Evolutionary conservation across 306 rosid species (phyloP).

Genomic region (Gastrolobium villosum): DNA sequence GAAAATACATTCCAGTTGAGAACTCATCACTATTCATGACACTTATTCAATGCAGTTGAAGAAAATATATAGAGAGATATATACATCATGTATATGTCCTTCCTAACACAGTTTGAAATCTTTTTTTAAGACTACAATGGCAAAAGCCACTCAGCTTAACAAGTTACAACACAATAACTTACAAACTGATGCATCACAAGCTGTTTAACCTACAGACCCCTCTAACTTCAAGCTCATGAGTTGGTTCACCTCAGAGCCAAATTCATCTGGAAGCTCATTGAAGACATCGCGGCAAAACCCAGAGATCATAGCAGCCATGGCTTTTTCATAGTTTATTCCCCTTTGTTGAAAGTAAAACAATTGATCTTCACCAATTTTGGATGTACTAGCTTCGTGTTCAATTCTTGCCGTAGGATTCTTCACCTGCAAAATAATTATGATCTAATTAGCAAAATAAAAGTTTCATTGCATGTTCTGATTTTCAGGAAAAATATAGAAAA

Average conservation of each 20-base stretch:
- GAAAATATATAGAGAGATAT: slow-evolving; percentile 14
- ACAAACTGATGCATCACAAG: not conserved
- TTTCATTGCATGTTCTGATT: not conserved
- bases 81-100: slow-evolving; percentile 36
- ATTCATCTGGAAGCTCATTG: slow-evolving; percentile 95
- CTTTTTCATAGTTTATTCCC: slow-evolving; percentile 90
- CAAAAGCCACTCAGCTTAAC: slow-evolving; percentile 31
- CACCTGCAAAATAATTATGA: slow-evolving; percentile 57
- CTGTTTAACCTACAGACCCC: slow-evolving; percentile 79
- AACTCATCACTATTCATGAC: not conserved
- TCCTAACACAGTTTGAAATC: not conserved
- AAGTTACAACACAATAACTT: slow-evolving; percentile 6
- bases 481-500: slow-evolving; percentile 7
- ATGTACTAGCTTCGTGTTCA: slow-evolving; percentile 96
- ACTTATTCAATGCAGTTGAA: not conserved
- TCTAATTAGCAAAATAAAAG: not conserved
- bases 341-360: slow-evolving; percentile 94
- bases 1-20: slow-evolving; percentile 18
- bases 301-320: slow-evolving; percentile 99
- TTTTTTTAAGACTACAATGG: not conserved
- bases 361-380: slow-evolving; percentile 94
- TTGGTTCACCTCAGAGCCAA: slow-evolving; percentile 95
- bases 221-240: slow-evolving; percentile 97
- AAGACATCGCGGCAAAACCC: slow-evolving; percentile 95
- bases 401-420: slow-evolving; percentile 89